Conservation (phyloP, 805 yeast species). For the Kregervanrija delftensis region DNA sequence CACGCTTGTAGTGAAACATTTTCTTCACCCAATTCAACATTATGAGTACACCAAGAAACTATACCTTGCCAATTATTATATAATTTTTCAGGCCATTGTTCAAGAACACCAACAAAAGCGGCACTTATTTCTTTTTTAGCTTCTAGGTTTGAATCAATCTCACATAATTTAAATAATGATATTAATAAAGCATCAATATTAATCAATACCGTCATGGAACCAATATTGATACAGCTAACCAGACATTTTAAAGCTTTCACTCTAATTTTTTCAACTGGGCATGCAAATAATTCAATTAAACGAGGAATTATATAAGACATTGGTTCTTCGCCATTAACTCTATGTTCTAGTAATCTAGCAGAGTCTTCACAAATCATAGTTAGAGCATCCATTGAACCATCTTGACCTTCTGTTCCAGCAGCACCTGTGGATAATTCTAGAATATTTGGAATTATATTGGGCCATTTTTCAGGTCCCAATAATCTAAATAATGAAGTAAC, state of each 20-base stretch:
- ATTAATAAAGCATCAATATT: conserved; percentile 61
- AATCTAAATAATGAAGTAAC: conserved; percentile 72
- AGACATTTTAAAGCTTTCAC: conserved; percentile 64
- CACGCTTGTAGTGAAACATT: conserved; percentile 87
- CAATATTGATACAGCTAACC: conserved; percentile 66
- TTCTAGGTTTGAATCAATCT: conserved; percentile 42
- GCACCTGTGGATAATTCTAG: conserved; percentile 49
- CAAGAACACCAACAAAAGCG: conserved; percentile 65
- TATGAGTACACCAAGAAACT: conserved; percentile 73
- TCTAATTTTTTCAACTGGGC: conserved; percentile 42
- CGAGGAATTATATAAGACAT: conserved; percentile 59
- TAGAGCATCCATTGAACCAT: conserved; percentile 76
- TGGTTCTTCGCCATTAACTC: conserved; percentile 61
- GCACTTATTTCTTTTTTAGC: conserved; percentile 73
- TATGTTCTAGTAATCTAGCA: conserved; percentile 54
- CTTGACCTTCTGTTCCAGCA: conserved; percentile 42
- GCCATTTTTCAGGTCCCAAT: conserved; percentile 67
- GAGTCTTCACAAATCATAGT: conserved; percentile 90
- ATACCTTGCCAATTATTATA: conserved; percentile 82
- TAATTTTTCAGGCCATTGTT: conserved; percentile 73
- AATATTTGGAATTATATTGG: conserved; percentile 61
- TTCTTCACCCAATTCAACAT: conserved; percentile 59
- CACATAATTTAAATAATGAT: conserved; percentile 63
- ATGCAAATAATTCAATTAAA: conserved; percentile 45
- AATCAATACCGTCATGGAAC: conserved; percentile 56